These are phyloP conservation scores for Tetrahymena thermophila DNA, from an alignment of 73 alveolate genomes.

Conservation along the genomic window DNA sequence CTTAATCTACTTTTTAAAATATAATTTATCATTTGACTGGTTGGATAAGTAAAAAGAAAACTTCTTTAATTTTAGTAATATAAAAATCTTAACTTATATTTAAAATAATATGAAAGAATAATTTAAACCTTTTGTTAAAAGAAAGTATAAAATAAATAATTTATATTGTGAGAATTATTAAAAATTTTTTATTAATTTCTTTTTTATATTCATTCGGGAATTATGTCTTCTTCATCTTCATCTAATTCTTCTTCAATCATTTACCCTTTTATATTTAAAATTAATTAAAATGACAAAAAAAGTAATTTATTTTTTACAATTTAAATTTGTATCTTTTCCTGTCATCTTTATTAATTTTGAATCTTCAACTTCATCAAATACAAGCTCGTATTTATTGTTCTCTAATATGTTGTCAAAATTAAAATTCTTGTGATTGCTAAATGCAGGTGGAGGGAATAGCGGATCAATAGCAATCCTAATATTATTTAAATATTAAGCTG, in stretches of 20 bases:
- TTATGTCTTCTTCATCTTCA: background rate
- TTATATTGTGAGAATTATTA: no score
- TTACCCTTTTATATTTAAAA: background rate
- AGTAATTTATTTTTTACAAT: background rate
- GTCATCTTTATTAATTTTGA: background rate
- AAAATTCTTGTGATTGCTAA: constrained; percentile 26
- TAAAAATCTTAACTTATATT: no score
- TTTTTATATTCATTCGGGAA: background rate
- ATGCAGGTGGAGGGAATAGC: constrained; percentile 47
- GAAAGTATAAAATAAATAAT: no score
- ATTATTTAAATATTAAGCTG: background rate
- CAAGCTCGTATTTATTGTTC: constrained; percentile 24
- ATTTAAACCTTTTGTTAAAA: no score
- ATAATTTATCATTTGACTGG: no score
- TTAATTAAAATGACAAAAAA: background rate
- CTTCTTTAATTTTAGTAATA: no score
- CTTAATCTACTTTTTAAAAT: no score
- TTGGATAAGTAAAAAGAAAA: no score
- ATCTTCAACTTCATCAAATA: constrained; percentile 41
- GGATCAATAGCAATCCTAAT: constrained; percentile 34
- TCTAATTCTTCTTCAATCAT: background rate
- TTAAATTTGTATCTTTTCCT: background rate
- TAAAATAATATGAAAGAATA: no score
- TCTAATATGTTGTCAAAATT: constrained; percentile 20
- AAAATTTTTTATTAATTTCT: no score